These are phyloP conservation scores for Fusarium bulbicola DNA, from an alignment of 2,329 filamentous ascomycete species.

Conservation along the genomic window DNA sequence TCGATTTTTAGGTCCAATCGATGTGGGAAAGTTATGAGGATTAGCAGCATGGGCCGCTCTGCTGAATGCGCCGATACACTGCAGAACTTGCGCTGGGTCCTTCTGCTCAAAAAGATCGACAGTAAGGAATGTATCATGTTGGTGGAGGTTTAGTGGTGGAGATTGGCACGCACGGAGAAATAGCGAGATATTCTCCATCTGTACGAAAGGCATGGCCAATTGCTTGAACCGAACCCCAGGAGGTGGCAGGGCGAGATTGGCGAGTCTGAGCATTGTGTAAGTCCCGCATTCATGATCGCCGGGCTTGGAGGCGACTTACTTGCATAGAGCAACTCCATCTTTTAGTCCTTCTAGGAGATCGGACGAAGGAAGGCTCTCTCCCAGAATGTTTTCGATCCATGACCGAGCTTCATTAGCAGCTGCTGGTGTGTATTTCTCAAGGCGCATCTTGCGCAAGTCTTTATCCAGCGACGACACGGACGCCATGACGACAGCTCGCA, in stretches of 20 bases:
- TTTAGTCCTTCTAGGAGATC: conserved; percentile 89
- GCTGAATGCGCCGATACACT: conserved; percentile 92
- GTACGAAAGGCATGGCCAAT: conserved; percentile 95
- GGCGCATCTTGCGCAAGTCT: conserved; percentile 91
- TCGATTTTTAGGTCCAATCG: conserved; percentile 77
- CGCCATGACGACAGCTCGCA: conserved; percentile 70
- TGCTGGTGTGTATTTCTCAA: conserved; percentile 91
- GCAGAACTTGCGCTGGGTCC: conserved; percentile 93
- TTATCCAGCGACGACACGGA: conserved; percentile 94
- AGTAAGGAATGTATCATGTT: conserved; percentile 96
- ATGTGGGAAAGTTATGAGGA: conserved; percentile 75
- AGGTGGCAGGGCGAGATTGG: conserved; percentile 80
- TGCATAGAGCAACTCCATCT: conserved; percentile 93
- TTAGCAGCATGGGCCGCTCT: conserved; percentile 80
- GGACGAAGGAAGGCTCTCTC: conserved; percentile 73
- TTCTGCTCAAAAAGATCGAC: conserved; percentile 97
- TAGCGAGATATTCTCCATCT: conserved; percentile 99
- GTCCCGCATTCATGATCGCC: conserved; percentile 21
- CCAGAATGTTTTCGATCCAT: conserved; percentile 88
- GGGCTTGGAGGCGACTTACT: conserved; percentile 61
- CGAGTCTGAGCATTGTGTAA: conserved; percentile 64
- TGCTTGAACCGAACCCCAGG: conserved; percentile 89
- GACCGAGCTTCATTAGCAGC: conserved; percentile 84
- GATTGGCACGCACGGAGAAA: conserved; percentile 90
- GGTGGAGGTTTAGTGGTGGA: conserved; percentile 84